Evolutionary conservation across 192 early-diverging fungal species (phyloP), one percentile per base, ranked within the genome.

Genomic region (Coemansia sp.): DNA sequence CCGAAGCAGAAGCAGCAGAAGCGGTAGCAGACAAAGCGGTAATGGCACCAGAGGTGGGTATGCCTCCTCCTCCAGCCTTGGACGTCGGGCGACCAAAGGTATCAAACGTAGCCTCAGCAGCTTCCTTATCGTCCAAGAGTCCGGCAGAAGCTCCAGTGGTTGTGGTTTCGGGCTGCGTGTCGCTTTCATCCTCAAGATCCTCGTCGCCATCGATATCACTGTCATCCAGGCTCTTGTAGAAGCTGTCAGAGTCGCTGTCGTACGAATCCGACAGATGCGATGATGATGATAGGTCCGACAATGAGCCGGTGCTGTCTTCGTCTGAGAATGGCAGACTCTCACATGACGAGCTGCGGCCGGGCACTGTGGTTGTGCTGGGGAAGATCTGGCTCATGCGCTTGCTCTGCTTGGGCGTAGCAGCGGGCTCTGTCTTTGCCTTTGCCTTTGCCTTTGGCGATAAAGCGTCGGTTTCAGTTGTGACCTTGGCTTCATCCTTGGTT

Each of bases 271-370:
- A 72, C 26, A 61, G 35, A 26, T 54, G 35, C 25, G 64, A 68
- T 0, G 43, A 46, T 18, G 62, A 50, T 18, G 63, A 66, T 14
- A 58, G 43, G 9, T 57, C 55, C 10, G 62, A 65, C 17, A 66
- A 50, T 22, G 62, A 57, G 2, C 55, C 62, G 6, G 28, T 50
- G 38, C 49, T 58, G 20, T 41, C 44, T 1, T 67, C 64, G 50
- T 67, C 64, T 4, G 64, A 72, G 40, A 60, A 59, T 57, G 59
- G 57, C 60, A 72, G 26, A 40, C 61, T 64, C 15, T 54, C 61
- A 3, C 52, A 64, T 1, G 68, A 72, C n/a, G 47, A 46, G 28
- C 50, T 64, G 43, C 51, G 68, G 20, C 53, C 27, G 19, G 42
- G 36, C 26, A 30, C 27, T 14, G 41, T 42, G 26, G 48, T 42